Base-by-base conservation (phyloP, 163 green algal species). In the Scenedesmus sp. region DNA sequence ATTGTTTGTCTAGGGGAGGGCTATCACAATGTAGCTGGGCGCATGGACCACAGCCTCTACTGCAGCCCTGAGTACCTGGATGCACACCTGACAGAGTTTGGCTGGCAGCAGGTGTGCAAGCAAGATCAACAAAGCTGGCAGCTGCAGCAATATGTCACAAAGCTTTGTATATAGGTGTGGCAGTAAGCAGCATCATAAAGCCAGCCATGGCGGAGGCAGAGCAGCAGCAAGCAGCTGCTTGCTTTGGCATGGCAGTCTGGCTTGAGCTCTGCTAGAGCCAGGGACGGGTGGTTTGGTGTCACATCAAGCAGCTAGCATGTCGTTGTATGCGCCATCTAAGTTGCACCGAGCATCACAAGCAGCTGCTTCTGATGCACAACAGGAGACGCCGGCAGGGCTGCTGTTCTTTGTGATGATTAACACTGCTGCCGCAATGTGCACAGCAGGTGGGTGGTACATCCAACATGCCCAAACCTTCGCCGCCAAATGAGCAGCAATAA, bases 21-120 rank as follows among this genome's bases (percentile, higher is more conserved):
- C 22, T 96, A 94, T 40, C 94, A 96, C 91, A 97, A 97, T 46
- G 93, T 96, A 7, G 93, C 94, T 59, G 94, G 94, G 0, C 90
- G 93, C 22, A 93, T 89, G 26, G 80, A 96, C 79, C 85, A 94
- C 33, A 88, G 85, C 35, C 80, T 94, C 4, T 96, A 96, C 82
- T 85, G 89, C 44, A 92, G 42, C 42, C 88, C 61, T 44, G 92
- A 95, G 0, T 96, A 94, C 78, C 59, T 83, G 20, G 95, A 97
- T 70, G 87, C 95, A 1, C 95, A 97, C 65, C 90, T 97, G 30
- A 97, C 95, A 2, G 73, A 90, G 1, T 73, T 88, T 42, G 95
- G 95, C 37, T 96, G 92, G 93, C 30, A 90, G 81, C 91, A 93
- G 87, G 85, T 93, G n/a, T 9, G 85, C 24, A 15, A 1, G 30